Evolutionary conservation across 1,284 basidiomycete genomes (phyloP).

Genomic region (Ceratobasidium sp.): DNA sequence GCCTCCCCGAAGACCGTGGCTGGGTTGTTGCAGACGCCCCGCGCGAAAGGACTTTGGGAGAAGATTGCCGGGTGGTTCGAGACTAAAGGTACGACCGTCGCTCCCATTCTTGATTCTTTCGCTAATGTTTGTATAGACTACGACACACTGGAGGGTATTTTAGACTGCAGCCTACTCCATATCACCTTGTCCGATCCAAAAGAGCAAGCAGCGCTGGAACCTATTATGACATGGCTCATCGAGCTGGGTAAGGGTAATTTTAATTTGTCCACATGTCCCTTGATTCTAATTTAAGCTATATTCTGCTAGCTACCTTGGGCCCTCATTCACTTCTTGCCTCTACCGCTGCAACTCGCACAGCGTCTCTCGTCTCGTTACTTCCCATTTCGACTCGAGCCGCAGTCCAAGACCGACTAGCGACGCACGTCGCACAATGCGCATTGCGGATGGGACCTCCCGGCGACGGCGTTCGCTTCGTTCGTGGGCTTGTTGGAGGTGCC

Average conservation of each 20-base stretch:
- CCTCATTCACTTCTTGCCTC: neutral
- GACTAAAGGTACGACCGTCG: conserved; percentile 2
- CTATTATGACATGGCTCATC: conserved; percentile 24
- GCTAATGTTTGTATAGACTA: conserved; percentile 17
- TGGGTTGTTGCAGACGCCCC: neutral
- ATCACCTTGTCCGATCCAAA: conserved; percentile 8
- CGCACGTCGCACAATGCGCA: conserved; percentile 21
- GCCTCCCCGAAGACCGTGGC: conserved; percentile 6
- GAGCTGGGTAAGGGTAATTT: conserved; percentile 21
- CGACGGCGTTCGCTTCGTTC: conserved; percentile 21
- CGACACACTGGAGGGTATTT: neutral
- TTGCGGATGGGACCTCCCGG: conserved; percentile 22
- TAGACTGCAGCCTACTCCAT: conserved; percentile 13
- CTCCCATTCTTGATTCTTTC: neutral
- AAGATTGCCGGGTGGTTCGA: conserved; percentile 5
- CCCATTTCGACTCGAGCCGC: neutral
- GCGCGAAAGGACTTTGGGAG: conserved; percentile 10
- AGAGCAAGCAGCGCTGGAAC: conserved; percentile 15
- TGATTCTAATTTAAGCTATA: neutral
- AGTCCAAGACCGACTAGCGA: conserved; percentile 16
- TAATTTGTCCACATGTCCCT: neutral
- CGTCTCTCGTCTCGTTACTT: neutral
- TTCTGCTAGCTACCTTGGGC: neutral
- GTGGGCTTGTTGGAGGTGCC: neutral
- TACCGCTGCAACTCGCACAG: neutral